Evolutionary conservation across 2,329 filamentous ascomycete genomes (phyloP).

Genomic region (Trichoderma atrobrunneum): DNA sequence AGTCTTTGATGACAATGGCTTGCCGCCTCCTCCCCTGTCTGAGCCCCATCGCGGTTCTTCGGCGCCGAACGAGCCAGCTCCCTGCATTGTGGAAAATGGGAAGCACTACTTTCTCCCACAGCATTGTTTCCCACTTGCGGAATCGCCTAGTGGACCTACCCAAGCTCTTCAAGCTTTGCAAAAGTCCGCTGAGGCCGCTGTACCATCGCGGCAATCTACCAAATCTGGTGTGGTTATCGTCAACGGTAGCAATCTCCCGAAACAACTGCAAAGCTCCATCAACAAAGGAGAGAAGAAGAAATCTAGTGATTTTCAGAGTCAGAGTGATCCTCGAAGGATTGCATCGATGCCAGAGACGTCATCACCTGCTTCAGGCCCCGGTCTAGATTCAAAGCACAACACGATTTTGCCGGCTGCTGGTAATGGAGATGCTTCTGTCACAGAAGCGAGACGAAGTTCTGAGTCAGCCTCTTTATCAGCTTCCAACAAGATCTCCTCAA

Average conservation of each 20-base stretch:
- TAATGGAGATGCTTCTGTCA: background rate
- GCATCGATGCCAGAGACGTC: constrained; percentile 8
- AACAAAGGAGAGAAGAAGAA: background rate
- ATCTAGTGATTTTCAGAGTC: background rate
- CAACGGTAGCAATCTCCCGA: constrained; percentile 21
- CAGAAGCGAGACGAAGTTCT: constrained; percentile 5
- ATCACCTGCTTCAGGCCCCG: background rate
- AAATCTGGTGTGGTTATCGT: constrained; percentile 21
- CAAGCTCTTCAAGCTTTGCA: constrained; percentile 27
- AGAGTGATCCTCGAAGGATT: background rate
- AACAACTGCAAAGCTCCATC: background rate
- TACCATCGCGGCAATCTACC: background rate
- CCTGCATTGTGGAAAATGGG: constrained; percentile 19
- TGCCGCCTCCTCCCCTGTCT: constrained; percentile 29
- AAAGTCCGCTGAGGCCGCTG: constrained; percentile 30
- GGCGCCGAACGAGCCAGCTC: constrained; percentile 5
- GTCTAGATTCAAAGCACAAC: background rate
- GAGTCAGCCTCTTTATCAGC: background rate
- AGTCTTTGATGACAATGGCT: constrained; percentile 28
- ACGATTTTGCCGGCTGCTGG: background rate
- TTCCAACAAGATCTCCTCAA: background rate
- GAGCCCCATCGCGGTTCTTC: constrained; percentile 16
- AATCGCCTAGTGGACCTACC: background rate
- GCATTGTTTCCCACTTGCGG: background rate
- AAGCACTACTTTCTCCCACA: constrained; percentile 29